phyloP scores from a whole-genome alignment of 2,329 filamentous ascomycete species.

The Aspergillus flavus region DNA sequence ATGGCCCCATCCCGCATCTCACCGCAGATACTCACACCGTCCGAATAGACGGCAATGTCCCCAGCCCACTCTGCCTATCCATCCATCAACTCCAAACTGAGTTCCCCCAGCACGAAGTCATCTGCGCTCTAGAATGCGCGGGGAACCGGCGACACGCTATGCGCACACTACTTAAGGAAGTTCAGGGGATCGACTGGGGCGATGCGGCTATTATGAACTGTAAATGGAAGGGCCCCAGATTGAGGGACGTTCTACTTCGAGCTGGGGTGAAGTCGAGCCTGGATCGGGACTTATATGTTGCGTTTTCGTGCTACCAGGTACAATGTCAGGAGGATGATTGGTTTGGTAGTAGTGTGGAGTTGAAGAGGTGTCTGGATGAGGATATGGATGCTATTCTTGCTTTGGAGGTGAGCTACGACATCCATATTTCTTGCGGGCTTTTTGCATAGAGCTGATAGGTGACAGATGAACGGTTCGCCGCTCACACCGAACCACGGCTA shows the following conservation, averaged over 20 bases:
- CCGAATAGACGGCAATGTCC: conserved; percentile 54
- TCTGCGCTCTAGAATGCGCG: conserved; percentile 62
- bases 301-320: conserved; percentile 58
- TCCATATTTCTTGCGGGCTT: too few relatives aligned
- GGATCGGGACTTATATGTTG: conserved; percentile 49
- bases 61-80: conserved; percentile 47
- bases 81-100: conserved; percentile 49
- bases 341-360: conserved; percentile 60
- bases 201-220: conserved; percentile 65
- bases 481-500: conserved; percentile 49
- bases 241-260: conserved; percentile 54
- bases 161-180: conserved; percentile 61
- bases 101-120: conserved; percentile 57
- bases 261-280: conserved; percentile 45
- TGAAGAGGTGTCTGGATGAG: conserved; percentile 47
- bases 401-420: conserved; percentile 41
- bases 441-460: conserved; percentile 44
- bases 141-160: conserved; percentile 64
- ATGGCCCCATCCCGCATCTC: conserved; percentile 56
- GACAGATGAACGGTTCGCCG: conserved; percentile 48
- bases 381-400: conserved; percentile 53
- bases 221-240: conserved; percentile 56
- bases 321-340: conserved; percentile 60
- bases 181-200: conserved; percentile 62
- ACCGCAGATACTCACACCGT: conserved; percentile 46